Evolutionary conservation across 2,329 filamentous ascomycete species (phyloP).

Genomic region (Stachybotrys echinatus): DNA sequence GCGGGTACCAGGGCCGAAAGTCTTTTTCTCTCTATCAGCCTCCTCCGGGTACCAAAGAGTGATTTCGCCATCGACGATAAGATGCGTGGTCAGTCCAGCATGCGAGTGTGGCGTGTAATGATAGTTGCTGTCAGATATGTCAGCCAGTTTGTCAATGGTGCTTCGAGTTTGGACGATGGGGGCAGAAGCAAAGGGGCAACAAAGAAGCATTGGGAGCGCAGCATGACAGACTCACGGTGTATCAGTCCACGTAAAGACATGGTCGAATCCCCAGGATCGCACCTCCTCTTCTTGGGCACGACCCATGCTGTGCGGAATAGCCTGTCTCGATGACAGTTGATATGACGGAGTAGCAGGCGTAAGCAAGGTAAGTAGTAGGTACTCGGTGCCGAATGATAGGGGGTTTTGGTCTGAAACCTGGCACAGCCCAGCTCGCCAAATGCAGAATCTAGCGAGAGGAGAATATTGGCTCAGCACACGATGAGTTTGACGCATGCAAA

Average conservation of each 20-base stretch:
- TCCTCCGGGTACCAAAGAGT: conserved; percentile 64
- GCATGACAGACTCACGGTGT: conserved; percentile 48
- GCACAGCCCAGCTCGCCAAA: too few relatives aligned
- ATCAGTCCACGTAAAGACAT: conserved; percentile 71
- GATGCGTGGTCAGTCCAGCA: conserved; percentile 59
- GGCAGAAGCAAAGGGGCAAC: not conserved
- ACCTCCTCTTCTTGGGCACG: conserved; percentile 51
- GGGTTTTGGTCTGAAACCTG: too few relatives aligned
- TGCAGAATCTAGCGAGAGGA: too few relatives aligned
- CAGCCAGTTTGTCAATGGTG: not conserved
- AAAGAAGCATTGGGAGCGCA: not conserved
- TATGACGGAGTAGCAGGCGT: not conserved
- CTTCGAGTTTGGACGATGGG: not conserved
- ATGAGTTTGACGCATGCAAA: too few relatives aligned
- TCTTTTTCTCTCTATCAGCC: conserved; percentile 46
- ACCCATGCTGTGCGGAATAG: conserved; percentile 12
- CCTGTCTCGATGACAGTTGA: not conserved
- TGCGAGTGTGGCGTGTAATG: conserved; percentile 67
- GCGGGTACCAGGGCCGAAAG: conserved; percentile 54
- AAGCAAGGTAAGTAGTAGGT: not conserved
- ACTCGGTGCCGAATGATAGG: too few relatives aligned
- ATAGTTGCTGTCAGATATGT: conserved; percentile 44
- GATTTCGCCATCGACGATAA: conserved; percentile 59
- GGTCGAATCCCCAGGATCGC: conserved; percentile 61
- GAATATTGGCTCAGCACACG: too few relatives aligned